Percentiles rank a stretch among this genome's conserved stretches.
phyloP scores from a whole-genome alignment of 495 filamentous ascomycete genomes.

The Rhypophila decipiens region DNA sequence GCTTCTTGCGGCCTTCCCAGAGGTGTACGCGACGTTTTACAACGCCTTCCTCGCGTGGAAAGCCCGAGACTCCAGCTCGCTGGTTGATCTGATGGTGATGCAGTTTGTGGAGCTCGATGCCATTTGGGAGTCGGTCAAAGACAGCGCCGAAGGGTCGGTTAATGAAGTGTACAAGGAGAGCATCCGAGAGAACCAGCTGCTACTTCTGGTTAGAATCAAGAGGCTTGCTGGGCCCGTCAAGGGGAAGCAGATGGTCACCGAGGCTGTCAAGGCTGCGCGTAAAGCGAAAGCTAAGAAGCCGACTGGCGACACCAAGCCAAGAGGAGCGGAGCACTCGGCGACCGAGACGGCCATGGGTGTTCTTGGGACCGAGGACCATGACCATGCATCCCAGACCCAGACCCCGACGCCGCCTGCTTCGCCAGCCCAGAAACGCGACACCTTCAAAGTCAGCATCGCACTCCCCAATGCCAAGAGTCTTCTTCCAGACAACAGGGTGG shows the following conservation, averaged over 20 bases:
- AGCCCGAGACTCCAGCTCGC: constrained; percentile 76
- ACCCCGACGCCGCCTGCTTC: constrained; percentile 39
- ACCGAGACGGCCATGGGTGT: constrained; percentile 31
- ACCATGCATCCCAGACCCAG: constrained; percentile 28
- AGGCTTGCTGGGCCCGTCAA: constrained; percentile 77
- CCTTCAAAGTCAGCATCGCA: constrained; percentile 35
- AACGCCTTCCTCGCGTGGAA: constrained; percentile 96
- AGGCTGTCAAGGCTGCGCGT: constrained; percentile 74
- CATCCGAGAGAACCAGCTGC: constrained; percentile 86
- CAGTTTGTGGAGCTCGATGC: constrained; percentile 93
- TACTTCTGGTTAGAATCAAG: constrained; percentile 82
- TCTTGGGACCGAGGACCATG: constrained; percentile 25
- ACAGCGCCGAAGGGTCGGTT: constrained; percentile 77
- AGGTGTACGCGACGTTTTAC: constrained; percentile 74
- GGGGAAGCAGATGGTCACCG: constrained; percentile 74
- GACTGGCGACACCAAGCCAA: constrained; percentile 62
- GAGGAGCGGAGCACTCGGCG: constrained; percentile 47
- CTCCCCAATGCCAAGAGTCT: constrained; percentile 35
- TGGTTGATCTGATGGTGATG: constrained; percentile 91
- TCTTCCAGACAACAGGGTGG: constrained; percentile 73
- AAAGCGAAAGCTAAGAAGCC: constrained; percentile 64
- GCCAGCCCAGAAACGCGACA: constrained; percentile 26
- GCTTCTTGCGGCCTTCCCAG: constrained; percentile 54
- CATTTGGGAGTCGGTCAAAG: constrained; percentile 94
- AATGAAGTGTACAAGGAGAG: constrained; percentile 86